Evolutionary conservation across 257 asterid genomes (phyloP), one percentile per base, ranked within the genome.

Genomic region (Przewalskia tangutica): DNA sequence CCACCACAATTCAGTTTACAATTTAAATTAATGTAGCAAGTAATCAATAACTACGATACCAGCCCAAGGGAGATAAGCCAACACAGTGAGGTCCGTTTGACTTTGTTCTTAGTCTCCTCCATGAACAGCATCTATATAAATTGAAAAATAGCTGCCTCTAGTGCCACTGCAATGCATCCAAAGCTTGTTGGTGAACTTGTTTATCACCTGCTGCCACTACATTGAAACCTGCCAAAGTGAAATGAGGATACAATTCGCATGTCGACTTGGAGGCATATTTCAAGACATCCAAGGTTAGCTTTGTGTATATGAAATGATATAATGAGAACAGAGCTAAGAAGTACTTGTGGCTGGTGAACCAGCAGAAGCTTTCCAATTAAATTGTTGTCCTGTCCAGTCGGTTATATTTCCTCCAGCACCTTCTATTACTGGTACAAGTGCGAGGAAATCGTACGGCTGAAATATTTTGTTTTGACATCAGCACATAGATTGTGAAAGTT

Each of bases 371-470:
- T 93, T 91, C 99, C 99, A 96, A 50, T 73, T 75, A 85, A 96
- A 95, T 77, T 82, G 84, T 18, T 83, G 66, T 16, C 99, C 99
- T 62, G 81, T 81, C 99, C 98, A 96, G 85, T 96, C 98, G 18
- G 98, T 96, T 85, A 93, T 88, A 54, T 84, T 87, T 82, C 98
- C 98, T 83, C 98, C 99, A 5, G 97, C 97, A 14, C 99, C 98
- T 86, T 96, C 93, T 77, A 94, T 92, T 88, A 96, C 98, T 46
- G 98, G 99, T 85, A 92, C 83, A 87, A 93, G 91, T 77, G 99
- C 88, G n/a, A 96, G 94, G 88, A 96, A 89, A 88, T 95, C 98
- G 86, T 95, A 95, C 6, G 99, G 98, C 99, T 94, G 95, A 85
- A 85, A 81, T 80, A 3, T 4, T 73, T 73, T 20, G 36, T 23